Evolutionary conservation across 2,329 filamentous ascomycete species (phyloP).

Genomic region (Tolypocladium tundrense): DNA sequence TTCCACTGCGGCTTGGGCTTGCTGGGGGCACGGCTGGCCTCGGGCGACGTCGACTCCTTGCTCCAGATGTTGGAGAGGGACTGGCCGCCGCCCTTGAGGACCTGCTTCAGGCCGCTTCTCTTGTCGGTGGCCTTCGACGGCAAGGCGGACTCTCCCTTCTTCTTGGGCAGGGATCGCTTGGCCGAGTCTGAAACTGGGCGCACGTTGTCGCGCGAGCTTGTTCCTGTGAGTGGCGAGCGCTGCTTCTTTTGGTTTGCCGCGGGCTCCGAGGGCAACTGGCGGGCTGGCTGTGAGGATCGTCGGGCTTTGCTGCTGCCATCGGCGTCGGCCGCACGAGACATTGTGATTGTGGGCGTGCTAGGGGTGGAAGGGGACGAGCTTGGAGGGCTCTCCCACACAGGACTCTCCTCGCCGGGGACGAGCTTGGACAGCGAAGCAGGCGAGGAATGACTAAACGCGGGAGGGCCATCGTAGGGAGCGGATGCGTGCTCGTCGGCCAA

Average conservation of each 20-base stretch:
- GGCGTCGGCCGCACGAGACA: constrained; percentile 6
- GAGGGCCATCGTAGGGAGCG: background rate
- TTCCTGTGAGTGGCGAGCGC: constrained; percentile 23
- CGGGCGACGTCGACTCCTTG: constrained; percentile 28
- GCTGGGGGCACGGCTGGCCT: constrained; percentile 7
- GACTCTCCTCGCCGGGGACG: background rate
- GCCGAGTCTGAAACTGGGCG: background rate
- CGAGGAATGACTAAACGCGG: background rate
- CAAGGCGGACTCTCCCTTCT: constrained; percentile 12
- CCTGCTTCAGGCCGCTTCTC: constrained; percentile 27
- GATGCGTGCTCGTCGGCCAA: constrained; percentile 10
- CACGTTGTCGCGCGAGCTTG: constrained; percentile 10
- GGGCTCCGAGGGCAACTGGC: background rate
- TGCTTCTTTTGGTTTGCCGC: constrained; percentile 36
- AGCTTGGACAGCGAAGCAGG: background rate
- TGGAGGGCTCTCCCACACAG: background rate
- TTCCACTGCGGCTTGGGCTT: constrained; percentile 17
- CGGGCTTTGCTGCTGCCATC: constrained; percentile 4
- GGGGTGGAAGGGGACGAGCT: background rate
- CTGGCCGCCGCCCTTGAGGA: constrained; percentile 38
- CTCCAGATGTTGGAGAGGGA: constrained; percentile 37
- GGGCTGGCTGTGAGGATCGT: background rate
- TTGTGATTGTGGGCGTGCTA: background rate
- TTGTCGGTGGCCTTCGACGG: constrained; percentile 12
- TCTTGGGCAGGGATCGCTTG: constrained; percentile 15